Evolutionary conservation across 306 rosid species (phyloP).

Genomic region (Fragaria vesca): DNA sequence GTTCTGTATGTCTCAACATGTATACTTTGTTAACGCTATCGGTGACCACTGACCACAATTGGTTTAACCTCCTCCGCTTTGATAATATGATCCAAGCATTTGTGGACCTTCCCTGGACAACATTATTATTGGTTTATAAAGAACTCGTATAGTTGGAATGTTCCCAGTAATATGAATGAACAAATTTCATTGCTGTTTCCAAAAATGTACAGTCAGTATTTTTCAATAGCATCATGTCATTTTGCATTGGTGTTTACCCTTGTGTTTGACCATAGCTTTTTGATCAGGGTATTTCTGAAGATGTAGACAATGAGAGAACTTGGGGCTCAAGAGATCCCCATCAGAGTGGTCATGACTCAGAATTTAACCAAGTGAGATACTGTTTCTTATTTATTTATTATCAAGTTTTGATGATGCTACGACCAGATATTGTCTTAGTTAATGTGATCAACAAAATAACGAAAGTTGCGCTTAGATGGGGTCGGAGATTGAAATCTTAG

Average conservation of each 20-base stretch:
- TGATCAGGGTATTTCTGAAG: conserved; percentile 57
- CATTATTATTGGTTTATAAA: not conserved
- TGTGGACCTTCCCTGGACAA: not conserved
- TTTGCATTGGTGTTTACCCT: not conserved
- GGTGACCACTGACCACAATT: not conserved
- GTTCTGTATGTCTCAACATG: not conserved
- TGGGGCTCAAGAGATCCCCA: conserved; percentile 35
- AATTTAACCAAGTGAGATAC: conserved; percentile 47
- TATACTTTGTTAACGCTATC: not conserved
- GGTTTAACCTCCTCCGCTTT: not conserved
- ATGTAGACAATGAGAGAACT: conserved; percentile 41
- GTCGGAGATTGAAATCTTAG: not conserved
- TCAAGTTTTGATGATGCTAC: not conserved
- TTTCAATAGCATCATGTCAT: not conserved
- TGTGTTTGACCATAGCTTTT: conserved; percentile 11
- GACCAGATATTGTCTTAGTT: not conserved
- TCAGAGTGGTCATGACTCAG: conserved; percentile 38
- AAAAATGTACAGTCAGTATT: not conserved
- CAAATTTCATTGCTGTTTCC: not conserved
- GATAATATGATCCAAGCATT: not conserved
- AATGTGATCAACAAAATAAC: not conserved
- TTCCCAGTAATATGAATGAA: not conserved
- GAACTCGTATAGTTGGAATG: not conserved
- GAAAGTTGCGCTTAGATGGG: not conserved
- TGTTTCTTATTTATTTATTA: not conserved